Percentiles rank a stretch among this genome's conserved stretches.
These are phyloP conservation scores for Sarcodon aspratus DNA, from an alignment of 768 basidiomycete species.

Conservation along the genomic window DNA sequence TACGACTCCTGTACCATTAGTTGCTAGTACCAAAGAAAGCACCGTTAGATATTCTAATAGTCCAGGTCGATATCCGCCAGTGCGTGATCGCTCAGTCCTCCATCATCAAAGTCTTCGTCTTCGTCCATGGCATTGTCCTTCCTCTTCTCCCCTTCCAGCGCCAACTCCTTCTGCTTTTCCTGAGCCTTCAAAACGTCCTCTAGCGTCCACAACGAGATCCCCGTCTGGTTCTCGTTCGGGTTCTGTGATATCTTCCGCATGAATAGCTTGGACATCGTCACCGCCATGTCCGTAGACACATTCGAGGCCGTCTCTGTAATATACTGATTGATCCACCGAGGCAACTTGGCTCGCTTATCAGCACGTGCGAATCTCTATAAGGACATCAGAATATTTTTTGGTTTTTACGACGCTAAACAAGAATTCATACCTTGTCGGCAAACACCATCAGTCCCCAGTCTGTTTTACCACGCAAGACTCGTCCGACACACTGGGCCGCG, in stretches of 20 bases:
- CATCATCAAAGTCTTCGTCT: constrained; percentile 34
- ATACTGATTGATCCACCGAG: constrained; percentile 98
- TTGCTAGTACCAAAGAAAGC: not conserved
- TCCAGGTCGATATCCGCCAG: constrained; percentile 17
- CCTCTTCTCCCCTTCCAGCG: constrained; percentile 31
- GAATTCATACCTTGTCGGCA: constrained; percentile 78
- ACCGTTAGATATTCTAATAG: constrained; percentile 1
- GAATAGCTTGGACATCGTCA: constrained; percentile 90
- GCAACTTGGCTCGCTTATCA: constrained; percentile 91
- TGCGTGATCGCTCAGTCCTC: constrained; percentile 20
- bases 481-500: constrained; percentile 97
- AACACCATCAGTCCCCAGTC: constrained; percentile 99
- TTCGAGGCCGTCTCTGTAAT: constrained; percentile 98
- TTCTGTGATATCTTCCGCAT: constrained; percentile 99
- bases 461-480: constrained; percentile 94
- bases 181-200: constrained; percentile 86
- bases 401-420: not conserved
- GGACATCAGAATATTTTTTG: not conserved
- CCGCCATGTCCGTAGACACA: constrained; percentile 95
- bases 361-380: constrained; percentile 79
- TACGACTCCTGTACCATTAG: not conserved
- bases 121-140: constrained; percentile 11
- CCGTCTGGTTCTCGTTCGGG: constrained; percentile 91
- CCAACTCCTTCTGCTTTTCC: constrained; percentile 63
- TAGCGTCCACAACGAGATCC: constrained; percentile 89